These are phyloP conservation scores for Rickenella mellea DNA, from an alignment of 768 basidiomycete species.

Conservation along the genomic window DNA sequence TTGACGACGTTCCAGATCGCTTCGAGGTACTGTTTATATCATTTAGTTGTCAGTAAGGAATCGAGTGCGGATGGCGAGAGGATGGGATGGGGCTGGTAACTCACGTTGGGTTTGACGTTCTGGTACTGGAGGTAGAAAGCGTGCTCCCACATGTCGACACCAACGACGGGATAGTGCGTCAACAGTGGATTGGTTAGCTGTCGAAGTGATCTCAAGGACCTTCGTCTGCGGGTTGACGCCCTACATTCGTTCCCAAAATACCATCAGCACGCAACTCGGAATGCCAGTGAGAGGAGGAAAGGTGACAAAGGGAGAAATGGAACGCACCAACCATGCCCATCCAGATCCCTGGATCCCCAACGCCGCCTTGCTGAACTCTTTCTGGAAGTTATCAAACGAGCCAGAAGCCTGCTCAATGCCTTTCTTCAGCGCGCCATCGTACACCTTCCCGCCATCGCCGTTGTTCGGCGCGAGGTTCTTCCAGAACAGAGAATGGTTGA, in stretches of 20 bases:
- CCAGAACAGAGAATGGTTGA: conserved; percentile 97
- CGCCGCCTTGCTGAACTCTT: conserved; percentile 78
- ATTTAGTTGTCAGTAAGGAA: too few relatives aligned
- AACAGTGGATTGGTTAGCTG: conserved; percentile 92
- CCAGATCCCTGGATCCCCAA: conserved; percentile 86
- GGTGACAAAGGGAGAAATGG: background rate
- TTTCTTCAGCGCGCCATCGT: conserved; percentile 53
- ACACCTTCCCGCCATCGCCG: conserved; percentile 51
- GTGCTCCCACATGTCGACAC: conserved; percentile 94
- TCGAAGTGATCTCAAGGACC: conserved; percentile 80
- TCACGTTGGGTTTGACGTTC: conserved; percentile 87
- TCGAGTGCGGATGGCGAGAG: too few relatives aligned
- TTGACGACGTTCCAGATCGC: conserved; percentile 70
- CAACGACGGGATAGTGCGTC: conserved; percentile 70
- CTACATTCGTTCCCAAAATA: conserved; percentile 33
- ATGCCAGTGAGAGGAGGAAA: background rate
- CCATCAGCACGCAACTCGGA: conserved; percentile 1
- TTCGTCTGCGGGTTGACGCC: conserved; percentile 59
- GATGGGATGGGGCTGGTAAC: conserved; percentile 28
- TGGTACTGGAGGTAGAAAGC: conserved; percentile 95
- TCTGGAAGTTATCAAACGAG: conserved; percentile 58
- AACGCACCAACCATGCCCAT: conserved; percentile 91
- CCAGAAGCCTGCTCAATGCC: conserved; percentile 61
- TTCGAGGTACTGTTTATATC: conserved; percentile 55
- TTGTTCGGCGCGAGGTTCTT: conserved; percentile 76